phyloP scores from a whole-genome alignment of 2,329 filamentous ascomycete genomes.

The Raffaelea albimanens region DNA sequence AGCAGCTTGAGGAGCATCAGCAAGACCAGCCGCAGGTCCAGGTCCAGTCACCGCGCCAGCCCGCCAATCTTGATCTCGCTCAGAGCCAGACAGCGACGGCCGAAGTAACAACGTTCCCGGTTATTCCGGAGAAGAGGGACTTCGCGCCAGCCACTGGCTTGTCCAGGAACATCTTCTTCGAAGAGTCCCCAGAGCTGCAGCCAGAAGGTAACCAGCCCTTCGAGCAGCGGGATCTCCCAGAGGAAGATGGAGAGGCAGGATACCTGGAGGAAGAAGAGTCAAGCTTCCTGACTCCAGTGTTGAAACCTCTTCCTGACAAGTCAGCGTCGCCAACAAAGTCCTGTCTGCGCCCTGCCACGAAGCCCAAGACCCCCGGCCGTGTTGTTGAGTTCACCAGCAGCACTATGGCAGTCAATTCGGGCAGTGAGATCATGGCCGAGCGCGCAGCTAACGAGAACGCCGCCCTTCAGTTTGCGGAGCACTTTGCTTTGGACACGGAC shows the following conservation, averaged over 20 bases:
- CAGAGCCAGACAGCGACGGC: no score
- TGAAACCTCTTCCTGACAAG: slow-evolving; percentile 39
- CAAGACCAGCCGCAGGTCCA: no score
- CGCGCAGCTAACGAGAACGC: neutral
- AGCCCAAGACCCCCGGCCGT: slow-evolving; percentile 47
- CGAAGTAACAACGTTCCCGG: no score
- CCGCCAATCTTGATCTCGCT: no score
- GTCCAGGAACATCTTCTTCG: neutral
- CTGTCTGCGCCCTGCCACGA: slow-evolving; percentile 45
- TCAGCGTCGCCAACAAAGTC: slow-evolving; percentile 49
- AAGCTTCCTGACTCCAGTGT: slow-evolving; percentile 27
- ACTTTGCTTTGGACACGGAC: slow-evolving; percentile 10
- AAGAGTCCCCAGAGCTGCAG: neutral
- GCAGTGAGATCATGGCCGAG: slow-evolving; percentile 20
- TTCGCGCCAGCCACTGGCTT: no score
- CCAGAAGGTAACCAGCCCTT: neutral
- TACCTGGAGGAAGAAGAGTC: slow-evolving; percentile 25
- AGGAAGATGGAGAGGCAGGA: slow-evolving; percentile 15
- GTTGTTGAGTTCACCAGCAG: slow-evolving; percentile 49
- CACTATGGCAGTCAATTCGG: slow-evolving; percentile 32
- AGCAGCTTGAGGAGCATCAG: no score
- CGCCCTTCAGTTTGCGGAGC: slow-evolving; percentile 7
- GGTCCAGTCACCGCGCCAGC: no score
- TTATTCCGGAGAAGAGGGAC: no score
- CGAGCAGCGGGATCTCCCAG: neutral